Evolutionary conservation across 768 basidiomycete species (phyloP), one percentile per base, ranked within the genome.

Genomic region (Suillus sp.): DNA sequence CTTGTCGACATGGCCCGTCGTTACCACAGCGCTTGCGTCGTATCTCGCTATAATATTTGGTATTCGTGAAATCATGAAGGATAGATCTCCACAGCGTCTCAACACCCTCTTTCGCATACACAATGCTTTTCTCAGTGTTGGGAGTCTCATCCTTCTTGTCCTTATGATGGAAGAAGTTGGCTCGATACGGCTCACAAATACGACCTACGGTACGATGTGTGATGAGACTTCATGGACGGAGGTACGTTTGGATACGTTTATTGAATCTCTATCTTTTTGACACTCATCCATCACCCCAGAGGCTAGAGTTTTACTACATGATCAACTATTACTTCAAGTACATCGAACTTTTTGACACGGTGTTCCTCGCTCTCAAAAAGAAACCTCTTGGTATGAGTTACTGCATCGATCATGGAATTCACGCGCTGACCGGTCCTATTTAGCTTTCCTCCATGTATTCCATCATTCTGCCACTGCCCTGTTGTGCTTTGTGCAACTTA

Each of bases 251-350:
- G 54, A 38, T 56, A 48, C 22, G 58, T 51, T 59, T 50, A 60
- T 30, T 25, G 34, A 51, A 64, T 54, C 48, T 45, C 6, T 55
- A 4, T 32, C n/a, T 10, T 62, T 56, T 22, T n/a, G 32, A 43
- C 6, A 8, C 62, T 67, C 40, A 55, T 56, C 58, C 37, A 59
- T 51, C 10, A 47, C 25, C 50, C 16, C 71, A 97, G 95, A 86
- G 85, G 74, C 82, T 98, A 75, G 92, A 98, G 79, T 90, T 95
- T 72, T 98, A 93, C 81, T 99, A 99, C 81, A 95, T 99, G 83
- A 83, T 98, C 82, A 99, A 99, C 82, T 99, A 99, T 80, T 95
- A 90, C 79, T 93, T 97, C 86, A 98, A 98, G 76, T 99, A 98
- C 77, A 80, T 97, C 67, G 97, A 99, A 79, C 86, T 99, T 64